Base-by-base conservation (phyloP, 2,329 filamentous ascomycete genomes). In the Hypocrella siamensis region DNA sequence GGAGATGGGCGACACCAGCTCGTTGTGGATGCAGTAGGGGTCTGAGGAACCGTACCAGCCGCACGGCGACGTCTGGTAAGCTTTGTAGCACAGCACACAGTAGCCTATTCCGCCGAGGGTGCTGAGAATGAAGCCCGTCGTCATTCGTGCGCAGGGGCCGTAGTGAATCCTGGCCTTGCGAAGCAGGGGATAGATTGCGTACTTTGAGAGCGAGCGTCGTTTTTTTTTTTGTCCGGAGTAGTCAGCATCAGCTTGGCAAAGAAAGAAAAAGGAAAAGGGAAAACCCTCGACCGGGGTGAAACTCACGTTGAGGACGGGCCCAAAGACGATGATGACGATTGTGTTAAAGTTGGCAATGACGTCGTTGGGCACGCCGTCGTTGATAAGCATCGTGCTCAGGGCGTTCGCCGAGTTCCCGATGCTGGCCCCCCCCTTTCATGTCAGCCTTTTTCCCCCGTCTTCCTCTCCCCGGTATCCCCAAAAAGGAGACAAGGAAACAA, bases 341-440 rank as follows among this genome's bases (percentile, higher is more conserved):
- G 71, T 64, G 42, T 76, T 70, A 36, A 77, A 57, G 46, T 74
- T 68, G 33, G 58, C 53, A 17, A 79, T 52, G 7, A 78, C 51
- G 45, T 79, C 75, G 44, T 78, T 79, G 6, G 66, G 66, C 1
- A 63, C 61, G 9, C 65, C 62, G 32, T 64, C 47, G n/a, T 51
- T 52, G 6, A 51, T 57, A 52, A 65, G 62, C 35, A 55, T 49
- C 2, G 53, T 59, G 11, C 46, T 53, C 34, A 57, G 54, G 37
- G 53, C 56, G 40, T 47, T 56, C 31, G 39, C 35, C 3, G 50
- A 40, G 17, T 41, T 46, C n/a, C 51, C 54, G 18, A 60, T 46
- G 17, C 56, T 42, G 32, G n/a, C n/a, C n/a, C n/a, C n/a, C n/a
- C n/a, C n/a, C n/a, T n/a, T n/a, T n/a, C n/a, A n/a, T n/a, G n/a